Evolutionary conservation across 352 stramenopile genomes (phyloP).

Genomic region (Stramenopiles sp.): DNA sequence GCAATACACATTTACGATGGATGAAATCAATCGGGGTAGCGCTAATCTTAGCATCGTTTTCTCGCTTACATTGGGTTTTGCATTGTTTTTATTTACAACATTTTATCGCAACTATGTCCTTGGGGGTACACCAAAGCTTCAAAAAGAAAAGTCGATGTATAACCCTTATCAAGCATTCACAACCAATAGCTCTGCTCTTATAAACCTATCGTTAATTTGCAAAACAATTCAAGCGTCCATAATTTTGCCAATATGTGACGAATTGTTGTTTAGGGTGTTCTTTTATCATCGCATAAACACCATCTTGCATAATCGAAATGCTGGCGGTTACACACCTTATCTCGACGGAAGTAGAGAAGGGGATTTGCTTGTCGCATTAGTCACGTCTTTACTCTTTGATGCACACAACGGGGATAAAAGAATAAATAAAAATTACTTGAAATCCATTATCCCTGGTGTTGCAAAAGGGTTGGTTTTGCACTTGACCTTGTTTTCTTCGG

Average conservation of each 20-base stretch:
- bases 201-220: background rate
- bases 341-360: background rate
- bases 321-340: background rate
- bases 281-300: background rate
- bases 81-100: background rate
- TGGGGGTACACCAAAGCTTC: background rate
- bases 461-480: background rate
- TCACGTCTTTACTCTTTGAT: background rate
- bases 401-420: background rate
- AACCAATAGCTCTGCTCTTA: background rate
- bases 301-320: background rate
- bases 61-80: background rate
- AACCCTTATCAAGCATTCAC: background rate
- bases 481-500: background rate
- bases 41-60: background rate
- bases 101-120: background rate
- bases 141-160: background rate
- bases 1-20: background rate
- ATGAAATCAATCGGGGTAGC: too few relatives aligned
- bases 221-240: background rate
- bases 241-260: background rate
- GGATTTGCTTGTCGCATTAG: background rate
- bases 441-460: background rate
- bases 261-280: background rate
- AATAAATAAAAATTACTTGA: background rate